Evolutionary conservation across 1,284 basidiomycete genomes (phyloP).

Genomic region (Kwoniella shivajii): DNA sequence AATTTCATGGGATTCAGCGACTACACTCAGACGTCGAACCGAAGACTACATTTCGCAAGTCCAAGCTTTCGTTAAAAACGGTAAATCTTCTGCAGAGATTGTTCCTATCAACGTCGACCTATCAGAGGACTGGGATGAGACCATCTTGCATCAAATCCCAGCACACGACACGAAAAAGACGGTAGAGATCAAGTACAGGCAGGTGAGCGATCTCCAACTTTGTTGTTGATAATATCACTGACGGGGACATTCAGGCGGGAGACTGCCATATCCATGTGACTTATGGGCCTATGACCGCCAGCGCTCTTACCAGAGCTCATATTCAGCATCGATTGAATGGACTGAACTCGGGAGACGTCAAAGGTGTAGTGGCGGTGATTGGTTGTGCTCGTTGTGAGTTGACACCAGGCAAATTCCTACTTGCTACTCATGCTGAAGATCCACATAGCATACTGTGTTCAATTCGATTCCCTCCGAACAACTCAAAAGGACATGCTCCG

Average conservation of each 20-base stretch:
- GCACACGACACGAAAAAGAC: conserved; percentile 23
- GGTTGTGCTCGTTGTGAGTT: conserved; percentile 23
- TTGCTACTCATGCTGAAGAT: background rate
- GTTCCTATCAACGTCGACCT: conserved; percentile 21
- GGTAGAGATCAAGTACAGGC: conserved; percentile 30
- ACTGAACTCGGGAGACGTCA: conserved; percentile 13
- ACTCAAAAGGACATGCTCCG: conserved; percentile 24
- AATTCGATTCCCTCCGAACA: conserved; percentile 26
- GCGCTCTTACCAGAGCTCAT: conserved; percentile 25
- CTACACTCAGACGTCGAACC: conserved; percentile 35
- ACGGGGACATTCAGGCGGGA: conserved; percentile 20
- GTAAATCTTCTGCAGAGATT: conserved; percentile 2
- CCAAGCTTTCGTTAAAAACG: conserved; percentile 17
- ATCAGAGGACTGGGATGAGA: conserved; percentile 41
- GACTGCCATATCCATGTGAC: conserved; percentile 38
- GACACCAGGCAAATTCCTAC: background rate
- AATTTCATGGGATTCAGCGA: conserved; percentile 53
- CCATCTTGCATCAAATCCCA: conserved; percentile 51
- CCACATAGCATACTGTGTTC: conserved; percentile 26
- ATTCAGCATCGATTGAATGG: conserved; percentile 31
- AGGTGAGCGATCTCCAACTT: conserved; percentile 15
- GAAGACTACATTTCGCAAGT: conserved; percentile 51
- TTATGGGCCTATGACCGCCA: conserved; percentile 34
- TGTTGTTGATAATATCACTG: background rate
- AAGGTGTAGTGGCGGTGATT: conserved; percentile 25